Evolutionary conservation across 2,329 filamentous ascomycete genomes (phyloP), one percentile per base, ranked within the genome.

Genomic region (Sporothrix dimorphospora): DNA sequence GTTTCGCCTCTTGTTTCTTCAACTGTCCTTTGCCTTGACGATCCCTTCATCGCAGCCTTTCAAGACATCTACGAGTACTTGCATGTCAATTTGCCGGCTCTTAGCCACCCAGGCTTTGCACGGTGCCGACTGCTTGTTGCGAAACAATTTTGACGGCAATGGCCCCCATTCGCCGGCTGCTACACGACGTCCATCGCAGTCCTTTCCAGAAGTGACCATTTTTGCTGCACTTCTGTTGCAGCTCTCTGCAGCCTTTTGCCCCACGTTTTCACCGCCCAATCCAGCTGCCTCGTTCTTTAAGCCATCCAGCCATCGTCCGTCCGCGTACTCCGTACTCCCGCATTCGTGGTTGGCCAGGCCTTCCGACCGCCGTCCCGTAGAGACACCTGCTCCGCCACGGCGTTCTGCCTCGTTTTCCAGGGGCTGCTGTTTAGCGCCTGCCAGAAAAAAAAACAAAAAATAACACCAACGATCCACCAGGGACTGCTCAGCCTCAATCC

Each of bases 321-420:
- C 19, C 34, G 12, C 30, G 45, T 53, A 8, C 65, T 16, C 38
- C 49, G n/a, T 40, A 12, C 34, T 47, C 11, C 38, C 49, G n/a
- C 24, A 12, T 47, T 47, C 11, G 21, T 45, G 38, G 21, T 61
- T 70, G 14, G 21, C 45, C 47, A 53, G n/a, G 59, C 59, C 38
- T 16, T 12, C 63, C 45, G 45, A 38, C 65, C 65, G 27, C 65
- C 45, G 30, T 51, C 45, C 63, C 42, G 24, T 57, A 16, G 9
- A 40, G 30, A 49, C 12, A 14, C 8, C 63, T 68, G 67, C 71
- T 69, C 59, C 71, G 71, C 71, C 71, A 69, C 71, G 66, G 21
- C 49, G 66, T 49, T 65, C 66, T 72, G 71, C 71, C 71, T 72
- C 47, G 71, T 66, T 53, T 68, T 53, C 49, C 71, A 70, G 66